Evolutionary conservation across 306 rosid genomes (phyloP).

Genomic region (Lotus japonicus): DNA sequence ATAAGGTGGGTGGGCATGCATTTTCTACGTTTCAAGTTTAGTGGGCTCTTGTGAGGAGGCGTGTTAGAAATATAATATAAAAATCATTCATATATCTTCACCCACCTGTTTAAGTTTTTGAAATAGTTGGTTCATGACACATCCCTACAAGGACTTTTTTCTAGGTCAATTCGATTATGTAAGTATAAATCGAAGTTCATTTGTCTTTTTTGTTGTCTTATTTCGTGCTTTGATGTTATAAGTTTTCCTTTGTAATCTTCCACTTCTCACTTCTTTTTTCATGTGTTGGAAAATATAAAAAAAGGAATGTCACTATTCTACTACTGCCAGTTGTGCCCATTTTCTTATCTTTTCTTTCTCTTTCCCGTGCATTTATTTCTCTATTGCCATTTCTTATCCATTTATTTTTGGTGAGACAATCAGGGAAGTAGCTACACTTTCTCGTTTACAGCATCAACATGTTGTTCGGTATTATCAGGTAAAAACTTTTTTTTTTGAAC

Average conservation of each 20-base stretch:
- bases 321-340: neutral
- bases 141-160: neutral
- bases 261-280: neutral
- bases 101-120: too few species aligned
- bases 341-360: neutral
- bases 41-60: too few species aligned
- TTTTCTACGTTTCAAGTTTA: too few species aligned
- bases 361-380: neutral
- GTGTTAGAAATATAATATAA: too few species aligned
- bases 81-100: too few species aligned
- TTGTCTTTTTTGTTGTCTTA: neutral
- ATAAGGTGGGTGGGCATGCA: too few species aligned
- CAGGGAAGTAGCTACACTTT: slow-evolving; percentile 97
- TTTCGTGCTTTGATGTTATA: slow-evolving; percentile 2
- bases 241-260: slow-evolving; percentile 7
- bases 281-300: neutral
- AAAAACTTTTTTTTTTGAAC: slow-evolving; percentile 17
- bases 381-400: slow-evolving; percentile 22
- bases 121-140: too few species aligned
- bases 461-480: slow-evolving; percentile 99
- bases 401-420: slow-evolving; percentile 33
- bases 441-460: slow-evolving; percentile 95
- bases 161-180: slow-evolving; percentile 1
- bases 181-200: neutral
- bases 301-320: neutral